Base-by-base conservation (phyloP, 805 yeast genomes). In the Ogataea angusta region DNA sequence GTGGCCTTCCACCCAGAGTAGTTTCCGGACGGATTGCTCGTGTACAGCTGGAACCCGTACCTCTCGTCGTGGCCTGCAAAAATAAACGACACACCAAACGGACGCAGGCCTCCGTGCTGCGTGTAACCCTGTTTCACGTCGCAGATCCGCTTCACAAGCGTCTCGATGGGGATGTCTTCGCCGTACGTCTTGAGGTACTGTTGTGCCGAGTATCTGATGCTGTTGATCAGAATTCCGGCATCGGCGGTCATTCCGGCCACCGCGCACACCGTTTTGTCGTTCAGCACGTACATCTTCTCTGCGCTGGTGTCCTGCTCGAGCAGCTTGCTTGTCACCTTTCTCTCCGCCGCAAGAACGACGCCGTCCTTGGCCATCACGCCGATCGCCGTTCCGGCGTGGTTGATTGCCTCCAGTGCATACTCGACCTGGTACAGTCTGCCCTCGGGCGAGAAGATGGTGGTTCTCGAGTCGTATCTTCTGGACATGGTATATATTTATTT, bases 1-100 rank as follows among this genome's bases (percentile, higher is more conserved):
- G 96, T 91, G 31, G 99, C 99, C 66, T 86, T 89, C 99, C 99
- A 93, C 18, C 99, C 98, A 15, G 95, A 79, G 63, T 90, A 93
- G 67, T 93, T 93, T 19, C 99, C 99, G 0, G 96, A 86, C 10
- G 99, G 99, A 62, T 93, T 93, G 17, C 95, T 85, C 5, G 96
- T 90, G 68, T 82, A 93, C 51, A 93, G 72, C 65, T 93, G 99
- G 72, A 84, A 93, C 23, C 89, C 89, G 56, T 82, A 82, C 56
- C 87, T 70, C 39, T 88, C 91, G 62, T 93, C 99, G 59, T 82
- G 84, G 6, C 99, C 99, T 5, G 98, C 99, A 59, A 86, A 93
- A 46, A 93, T 77, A 66, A 93, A 90, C 38, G 95, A 85, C 29
- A 93, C 99, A 57, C 99, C 99, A 63, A 89, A 93, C 15, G 99